Evolutionary conservation across 176 grass and related monocot species (phyloP).

Genomic region (Oryza officinalis): DNA sequence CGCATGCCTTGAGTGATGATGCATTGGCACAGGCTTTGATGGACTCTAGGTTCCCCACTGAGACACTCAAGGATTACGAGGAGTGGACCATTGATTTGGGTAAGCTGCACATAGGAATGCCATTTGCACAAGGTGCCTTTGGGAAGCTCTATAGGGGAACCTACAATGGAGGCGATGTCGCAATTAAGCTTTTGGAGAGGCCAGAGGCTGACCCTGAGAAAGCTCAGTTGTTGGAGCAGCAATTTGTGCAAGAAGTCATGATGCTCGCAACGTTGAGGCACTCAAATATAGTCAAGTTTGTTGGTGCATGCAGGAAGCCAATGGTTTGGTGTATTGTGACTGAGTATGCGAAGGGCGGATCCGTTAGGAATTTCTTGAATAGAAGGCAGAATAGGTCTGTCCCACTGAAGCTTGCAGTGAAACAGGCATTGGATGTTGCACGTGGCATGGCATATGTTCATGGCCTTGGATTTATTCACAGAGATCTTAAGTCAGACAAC

Average conservation of each 20-base stretch:
- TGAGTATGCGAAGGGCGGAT: constrained; percentile 78
- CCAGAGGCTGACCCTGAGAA: constrained; percentile 61
- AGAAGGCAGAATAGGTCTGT: constrained; percentile 66
- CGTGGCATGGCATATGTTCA: constrained; percentile 81
- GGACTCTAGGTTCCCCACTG: constrained; percentile 60
- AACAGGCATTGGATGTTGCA: constrained; percentile 75
- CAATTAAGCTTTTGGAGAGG: constrained; percentile 80
- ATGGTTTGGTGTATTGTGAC: constrained; percentile 84
- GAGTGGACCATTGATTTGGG: constrained; percentile 81
- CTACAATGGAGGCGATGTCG: constrained; percentile 74
- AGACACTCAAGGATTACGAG: constrained; percentile 70
- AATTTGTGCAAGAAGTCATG: constrained; percentile 81
- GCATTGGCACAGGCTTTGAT: constrained; percentile 80
- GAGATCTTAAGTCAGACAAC: constrained; percentile 82
- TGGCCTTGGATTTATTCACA: constrained; percentile 72
- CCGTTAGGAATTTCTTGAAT: constrained; percentile 67
- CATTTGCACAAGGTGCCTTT: constrained; percentile 84
- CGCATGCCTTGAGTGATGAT: constrained; percentile 69
- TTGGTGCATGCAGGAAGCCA: constrained; percentile 78
- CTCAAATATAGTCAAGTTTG: constrained; percentile 70
- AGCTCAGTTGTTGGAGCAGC: constrained; percentile 70
- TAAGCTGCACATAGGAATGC: constrained; percentile 65
- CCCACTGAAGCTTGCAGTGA: constrained; percentile 69
- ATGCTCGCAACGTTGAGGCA: constrained; percentile 82
- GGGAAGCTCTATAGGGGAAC: constrained; percentile 80